Evolutionary conservation across 164 flowering plant genomes (phyloP).

Genomic region (Buxus sempervirens): DNA sequence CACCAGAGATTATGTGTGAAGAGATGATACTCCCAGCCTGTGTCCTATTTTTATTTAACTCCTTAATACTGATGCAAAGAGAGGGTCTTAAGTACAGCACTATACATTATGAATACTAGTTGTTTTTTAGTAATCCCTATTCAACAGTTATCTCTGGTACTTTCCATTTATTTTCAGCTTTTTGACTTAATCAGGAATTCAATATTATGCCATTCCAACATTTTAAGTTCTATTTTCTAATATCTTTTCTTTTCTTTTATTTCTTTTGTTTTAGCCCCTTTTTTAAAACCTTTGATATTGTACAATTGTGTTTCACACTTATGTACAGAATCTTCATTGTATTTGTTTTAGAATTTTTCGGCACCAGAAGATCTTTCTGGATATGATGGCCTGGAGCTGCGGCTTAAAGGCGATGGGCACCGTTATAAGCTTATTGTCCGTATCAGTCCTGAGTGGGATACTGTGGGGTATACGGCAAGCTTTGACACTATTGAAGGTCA

Average conservation of each 20-base stretch:
- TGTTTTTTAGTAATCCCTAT: background rate
- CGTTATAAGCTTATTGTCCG: slow-evolving; percentile 87
- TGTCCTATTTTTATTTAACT: too few relatives aligned
- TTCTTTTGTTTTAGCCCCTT: background rate
- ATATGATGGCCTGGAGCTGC: slow-evolving; percentile 89
- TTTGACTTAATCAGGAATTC: background rate
- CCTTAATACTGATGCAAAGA: too few relatives aligned
- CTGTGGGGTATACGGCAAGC: slow-evolving; percentile 79
- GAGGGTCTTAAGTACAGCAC: background rate
- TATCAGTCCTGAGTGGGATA: slow-evolving; percentile 93
- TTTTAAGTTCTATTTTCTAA: too few relatives aligned
- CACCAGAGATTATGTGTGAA: background rate
- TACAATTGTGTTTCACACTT: background rate
- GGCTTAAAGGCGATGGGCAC: slow-evolving; percentile 87
- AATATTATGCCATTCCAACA: too few relatives aligned
- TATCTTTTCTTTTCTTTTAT: background rate
- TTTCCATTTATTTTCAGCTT: background rate
- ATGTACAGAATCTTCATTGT: background rate
- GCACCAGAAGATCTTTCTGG: slow-evolving; percentile 87
- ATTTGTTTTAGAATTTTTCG: slow-evolving; percentile 63
- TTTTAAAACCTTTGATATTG: background rate
- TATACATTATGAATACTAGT: background rate
- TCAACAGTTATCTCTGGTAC: background rate
- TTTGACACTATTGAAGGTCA: slow-evolving; percentile 77
- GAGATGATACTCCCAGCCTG: background rate